Evolutionary conservation across 768 basidiomycete genomes (phyloP).

Genomic region (Phylloporus sp.): DNA sequence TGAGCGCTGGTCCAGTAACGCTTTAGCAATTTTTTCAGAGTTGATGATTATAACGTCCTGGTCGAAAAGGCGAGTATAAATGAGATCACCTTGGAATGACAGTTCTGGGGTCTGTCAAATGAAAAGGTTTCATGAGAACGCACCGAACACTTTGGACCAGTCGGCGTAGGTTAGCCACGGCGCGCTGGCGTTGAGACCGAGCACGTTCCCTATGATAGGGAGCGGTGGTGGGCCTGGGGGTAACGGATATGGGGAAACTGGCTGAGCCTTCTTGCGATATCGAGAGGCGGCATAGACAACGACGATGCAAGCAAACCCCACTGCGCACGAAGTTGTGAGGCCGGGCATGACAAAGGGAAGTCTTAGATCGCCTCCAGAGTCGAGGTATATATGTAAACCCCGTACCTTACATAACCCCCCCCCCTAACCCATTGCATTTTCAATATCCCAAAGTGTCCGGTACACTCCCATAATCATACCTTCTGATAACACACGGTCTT

Average conservation of each 20-base stretch:
- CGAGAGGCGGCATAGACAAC: not conserved
- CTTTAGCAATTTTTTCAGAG: slow-evolving; percentile 9
- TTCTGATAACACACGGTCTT: too few relatives aligned
- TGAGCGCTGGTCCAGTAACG: slow-evolving; percentile 18
- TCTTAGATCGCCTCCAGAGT: too few relatives aligned
- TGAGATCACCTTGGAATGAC: slow-evolving; percentile 8
- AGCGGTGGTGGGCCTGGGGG: slow-evolving; percentile 11
- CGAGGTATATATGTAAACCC: too few relatives aligned
- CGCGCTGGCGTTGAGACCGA: not conserved
- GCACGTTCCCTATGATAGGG: slow-evolving; percentile 17
- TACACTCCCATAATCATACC: too few relatives aligned
- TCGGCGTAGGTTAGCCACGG: slow-evolving; percentile 15
- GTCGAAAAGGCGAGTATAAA: slow-evolving; percentile 12
- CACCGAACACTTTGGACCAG: slow-evolving; percentile 12
- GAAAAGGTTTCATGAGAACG: not conserved
- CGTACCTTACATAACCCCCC: too few relatives aligned
- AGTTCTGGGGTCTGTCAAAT: not conserved
- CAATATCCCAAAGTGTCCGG: too few relatives aligned
- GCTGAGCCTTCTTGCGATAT: not conserved
- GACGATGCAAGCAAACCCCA: not conserved
- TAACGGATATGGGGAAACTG: not conserved
- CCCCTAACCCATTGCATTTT: too few relatives aligned
- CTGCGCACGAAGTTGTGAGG: not conserved
- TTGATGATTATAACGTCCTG: slow-evolving; percentile 13
- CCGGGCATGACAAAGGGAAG: not conserved